These are phyloP conservation scores for Dactylellina cionopaga DNA, from an alignment of 2,329 filamentous ascomycete genomes.

Conservation along the genomic window DNA sequence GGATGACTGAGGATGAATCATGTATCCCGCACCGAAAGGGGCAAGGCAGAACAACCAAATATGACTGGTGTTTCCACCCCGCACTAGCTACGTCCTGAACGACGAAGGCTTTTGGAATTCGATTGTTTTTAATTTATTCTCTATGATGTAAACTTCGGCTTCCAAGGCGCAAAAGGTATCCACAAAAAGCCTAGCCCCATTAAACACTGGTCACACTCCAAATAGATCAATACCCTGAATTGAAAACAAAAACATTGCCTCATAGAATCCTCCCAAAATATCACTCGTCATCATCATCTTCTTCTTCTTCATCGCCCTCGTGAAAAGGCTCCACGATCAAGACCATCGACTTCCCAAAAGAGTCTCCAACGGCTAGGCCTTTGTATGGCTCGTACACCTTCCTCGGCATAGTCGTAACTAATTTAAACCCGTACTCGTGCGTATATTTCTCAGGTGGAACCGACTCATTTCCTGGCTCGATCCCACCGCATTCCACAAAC, in stretches of 20 bases:
- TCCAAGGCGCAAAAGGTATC: too few relatives aligned
- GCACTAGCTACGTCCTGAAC: background rate
- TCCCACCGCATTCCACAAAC: conserved; percentile 89
- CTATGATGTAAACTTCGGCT: too few relatives aligned
- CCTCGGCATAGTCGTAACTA: conserved; percentile 86
- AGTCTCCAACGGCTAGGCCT: conserved; percentile 73
- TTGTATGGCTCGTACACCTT: conserved; percentile 78
- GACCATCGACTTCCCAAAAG: conserved; percentile 84
- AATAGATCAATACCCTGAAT: background rate
- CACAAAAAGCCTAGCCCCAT: too few relatives aligned
- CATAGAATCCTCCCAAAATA: conserved; percentile 4
- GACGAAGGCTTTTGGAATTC: too few relatives aligned
- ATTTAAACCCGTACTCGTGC: conserved; percentile 84
- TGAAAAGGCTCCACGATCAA: conserved; percentile 81
- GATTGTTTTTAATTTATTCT: too few relatives aligned
- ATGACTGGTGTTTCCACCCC: background rate
- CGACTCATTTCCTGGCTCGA: conserved; percentile 64
- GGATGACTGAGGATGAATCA: background rate
- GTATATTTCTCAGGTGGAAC: conserved; percentile 72
- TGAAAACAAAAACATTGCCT: conserved; percentile 9
- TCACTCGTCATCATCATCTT: conserved; percentile 58
- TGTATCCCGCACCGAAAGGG: background rate
- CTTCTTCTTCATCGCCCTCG: conserved; percentile 68
- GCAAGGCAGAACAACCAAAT: background rate
- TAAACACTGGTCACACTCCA: too few relatives aligned